Conservation (phyloP, 768 basidiomycete genomes). For the Naganishia vishniacii region DNA sequence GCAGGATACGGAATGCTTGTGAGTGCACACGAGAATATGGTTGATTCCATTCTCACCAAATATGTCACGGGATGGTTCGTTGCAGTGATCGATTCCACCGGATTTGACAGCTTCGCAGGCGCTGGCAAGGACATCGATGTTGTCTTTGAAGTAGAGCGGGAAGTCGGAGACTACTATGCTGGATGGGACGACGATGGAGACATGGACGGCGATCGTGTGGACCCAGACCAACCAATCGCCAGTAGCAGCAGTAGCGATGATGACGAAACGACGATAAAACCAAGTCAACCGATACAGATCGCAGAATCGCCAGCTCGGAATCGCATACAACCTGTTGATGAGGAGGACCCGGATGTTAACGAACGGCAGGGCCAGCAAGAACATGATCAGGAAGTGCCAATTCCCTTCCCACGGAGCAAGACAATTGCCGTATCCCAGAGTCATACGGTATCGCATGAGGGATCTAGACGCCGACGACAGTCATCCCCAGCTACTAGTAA, state of each 20-base stretch:
- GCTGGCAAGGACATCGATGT: slow-evolving; percentile 39
- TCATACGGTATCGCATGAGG: slow-evolving; percentile 19
- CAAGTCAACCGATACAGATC: slow-evolving; percentile 18
- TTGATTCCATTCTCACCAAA: neutral
- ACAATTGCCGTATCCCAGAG: neutral
- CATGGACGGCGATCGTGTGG: slow-evolving; percentile 33
- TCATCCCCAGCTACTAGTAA: slow-evolving; percentile 1
- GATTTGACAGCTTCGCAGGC: slow-evolving; percentile 43
- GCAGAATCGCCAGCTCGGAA: neutral
- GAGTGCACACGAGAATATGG: no score
- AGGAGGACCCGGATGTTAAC: neutral
- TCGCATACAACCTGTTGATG: neutral
- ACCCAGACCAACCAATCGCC: neutral
- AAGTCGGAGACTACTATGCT: slow-evolving; percentile 44
- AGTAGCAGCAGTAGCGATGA: slow-evolving; percentile 23
- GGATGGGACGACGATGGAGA: slow-evolving; percentile 46
- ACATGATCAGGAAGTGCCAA: neutral
- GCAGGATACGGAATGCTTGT: slow-evolving; percentile 55
- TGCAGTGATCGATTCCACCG: slow-evolving; percentile 33
- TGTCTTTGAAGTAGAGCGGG: slow-evolving; percentile 47
- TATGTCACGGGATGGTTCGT: slow-evolving; percentile 7
- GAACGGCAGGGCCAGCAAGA: neutral
- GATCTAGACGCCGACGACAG: slow-evolving; percentile 20
- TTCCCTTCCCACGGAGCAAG: slow-evolving; percentile 17
- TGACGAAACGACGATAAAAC: slow-evolving; percentile 23